Evolutionary conservation across 768 basidiomycete genomes (phyloP).

Genomic region (Galerina sulciceps): DNA sequence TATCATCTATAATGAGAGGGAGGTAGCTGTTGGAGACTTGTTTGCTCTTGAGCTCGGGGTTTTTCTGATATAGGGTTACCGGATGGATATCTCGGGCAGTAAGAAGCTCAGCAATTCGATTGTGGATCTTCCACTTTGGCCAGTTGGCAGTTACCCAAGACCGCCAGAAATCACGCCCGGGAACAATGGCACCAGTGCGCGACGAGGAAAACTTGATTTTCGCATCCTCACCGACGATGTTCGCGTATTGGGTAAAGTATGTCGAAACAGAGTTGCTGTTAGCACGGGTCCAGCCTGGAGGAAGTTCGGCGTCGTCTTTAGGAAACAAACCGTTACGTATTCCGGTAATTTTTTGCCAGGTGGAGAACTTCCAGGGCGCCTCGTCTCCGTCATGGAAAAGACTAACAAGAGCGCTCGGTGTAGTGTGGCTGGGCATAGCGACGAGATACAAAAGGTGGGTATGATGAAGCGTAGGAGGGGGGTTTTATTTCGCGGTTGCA

Average conservation of each 20-base stretch:
- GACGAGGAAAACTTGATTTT: slow-evolving; percentile 4
- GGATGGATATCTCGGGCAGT: not conserved
- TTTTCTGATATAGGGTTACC: not conserved
- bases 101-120: not conserved
- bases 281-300: not conserved
- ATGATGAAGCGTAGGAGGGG: not conserved
- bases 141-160: not conserved
- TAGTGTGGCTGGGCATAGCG: slow-evolving; percentile 10
- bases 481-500: not conserved
- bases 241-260: not conserved
- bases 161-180: slow-evolving; percentile 3
- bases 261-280: not conserved
- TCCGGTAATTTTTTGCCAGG: slow-evolving; percentile 3
- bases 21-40: not conserved
- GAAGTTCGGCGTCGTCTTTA: not conserved
- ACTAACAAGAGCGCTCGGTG: not conserved
- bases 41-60: not conserved
- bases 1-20: not conserved
- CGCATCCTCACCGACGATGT: not conserved
- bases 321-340: slow-evolving; percentile 1
- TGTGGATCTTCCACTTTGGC: slow-evolving; percentile 1
- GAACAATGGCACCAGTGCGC: not conserved
- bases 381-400: not conserved
- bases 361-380: not conserved
- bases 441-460: not conserved